Conservation (phyloP, 164 flowering plant genomes). For the Tetrastigma voinierianum region DNA sequence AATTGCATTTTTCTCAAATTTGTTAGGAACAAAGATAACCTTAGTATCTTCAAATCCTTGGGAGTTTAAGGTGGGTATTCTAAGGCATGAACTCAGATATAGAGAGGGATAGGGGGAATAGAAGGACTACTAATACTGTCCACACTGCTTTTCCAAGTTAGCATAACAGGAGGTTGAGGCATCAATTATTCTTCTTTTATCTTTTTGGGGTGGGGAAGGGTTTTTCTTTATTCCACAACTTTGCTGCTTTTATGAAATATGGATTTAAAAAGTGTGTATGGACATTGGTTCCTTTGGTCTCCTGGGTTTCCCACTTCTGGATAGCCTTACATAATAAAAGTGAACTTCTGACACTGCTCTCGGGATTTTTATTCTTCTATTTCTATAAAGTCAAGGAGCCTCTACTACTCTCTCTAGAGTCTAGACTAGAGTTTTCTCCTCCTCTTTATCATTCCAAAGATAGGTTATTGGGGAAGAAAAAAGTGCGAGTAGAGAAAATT, state of each 20-base stretch:
- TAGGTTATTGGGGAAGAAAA: too few species aligned
- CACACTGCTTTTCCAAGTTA: constrained; percentile 3
- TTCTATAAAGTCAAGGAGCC: not conserved
- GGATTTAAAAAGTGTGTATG: constrained; percentile 14
- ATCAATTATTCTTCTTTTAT: constrained; percentile 18
- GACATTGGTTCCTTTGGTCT: constrained; percentile 31
- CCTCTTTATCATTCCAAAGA: too few species aligned
- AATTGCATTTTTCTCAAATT: too few species aligned
- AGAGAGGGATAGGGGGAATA: not conserved
- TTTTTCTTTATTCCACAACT: constrained; percentile 40
- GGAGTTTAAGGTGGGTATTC: not conserved
- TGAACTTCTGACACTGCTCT: constrained; percentile 13
- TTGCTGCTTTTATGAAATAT: constrained; percentile 27
- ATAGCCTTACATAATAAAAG: constrained; percentile 19
- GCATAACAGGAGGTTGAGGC: constrained; percentile 15
- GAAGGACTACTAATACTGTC: constrained; percentile 15
- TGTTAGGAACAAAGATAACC: too few species aligned
- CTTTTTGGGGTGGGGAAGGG: too few species aligned
- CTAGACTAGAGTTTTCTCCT: too few species aligned
- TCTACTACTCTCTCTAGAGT: not conserved
- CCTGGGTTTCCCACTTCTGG: constrained; percentile 6
- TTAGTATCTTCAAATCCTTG: not conserved
- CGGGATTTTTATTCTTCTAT: constrained; percentile 13
- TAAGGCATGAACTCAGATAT: not conserved
- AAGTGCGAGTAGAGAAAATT: too few species aligned